These are phyloP conservation scores for Leucaena leucocephala DNA, from an alignment of 306 rosid species.

Conservation along the genomic window DNA sequence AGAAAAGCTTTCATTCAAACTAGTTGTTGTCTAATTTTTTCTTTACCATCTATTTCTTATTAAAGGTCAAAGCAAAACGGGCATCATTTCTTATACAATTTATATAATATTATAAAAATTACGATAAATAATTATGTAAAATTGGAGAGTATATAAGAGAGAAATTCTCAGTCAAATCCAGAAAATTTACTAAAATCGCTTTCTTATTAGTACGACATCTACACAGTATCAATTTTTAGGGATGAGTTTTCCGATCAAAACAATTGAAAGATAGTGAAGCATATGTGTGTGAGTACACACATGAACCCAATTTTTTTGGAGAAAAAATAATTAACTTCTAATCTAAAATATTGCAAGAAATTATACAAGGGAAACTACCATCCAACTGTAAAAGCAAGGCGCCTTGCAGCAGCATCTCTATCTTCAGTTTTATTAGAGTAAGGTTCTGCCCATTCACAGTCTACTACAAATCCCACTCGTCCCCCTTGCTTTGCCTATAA, in stretches of 20 bases:
- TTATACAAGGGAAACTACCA: slow-evolving; percentile 55
- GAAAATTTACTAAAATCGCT: slow-evolving; percentile 13
- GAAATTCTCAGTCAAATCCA: slow-evolving; percentile 7
- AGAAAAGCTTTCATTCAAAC: slow-evolving; percentile 7
- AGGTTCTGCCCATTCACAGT: slow-evolving; percentile 97
- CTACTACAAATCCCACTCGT: slow-evolving; percentile 70
- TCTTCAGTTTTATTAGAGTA: slow-evolving; percentile 79
- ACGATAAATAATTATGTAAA: too few relatives aligned
- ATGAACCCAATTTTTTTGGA: neutral
- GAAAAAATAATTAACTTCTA: neutral
- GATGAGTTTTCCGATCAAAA: slow-evolving; percentile 4
- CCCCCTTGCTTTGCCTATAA: slow-evolving; percentile 82
- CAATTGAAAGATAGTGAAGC: neutral
- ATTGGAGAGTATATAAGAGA: neutral
- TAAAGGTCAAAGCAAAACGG: slow-evolving; percentile 5
- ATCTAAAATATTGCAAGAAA: slow-evolving; percentile 15
- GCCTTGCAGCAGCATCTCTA: slow-evolving; percentile 75
- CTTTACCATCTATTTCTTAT: slow-evolving; percentile 13
- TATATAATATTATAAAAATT: too few relatives aligned
- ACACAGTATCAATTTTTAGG: slow-evolving; percentile 21
- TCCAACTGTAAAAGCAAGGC: slow-evolving; percentile 91
- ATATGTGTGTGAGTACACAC: neutral
- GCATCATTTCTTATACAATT: neutral
- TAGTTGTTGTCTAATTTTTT: slow-evolving; percentile 2
- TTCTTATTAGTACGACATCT: neutral